Evolutionary conservation across 768 basidiomycete genomes (phyloP).

Genomic region (Infundibulicybe gibba): DNA sequence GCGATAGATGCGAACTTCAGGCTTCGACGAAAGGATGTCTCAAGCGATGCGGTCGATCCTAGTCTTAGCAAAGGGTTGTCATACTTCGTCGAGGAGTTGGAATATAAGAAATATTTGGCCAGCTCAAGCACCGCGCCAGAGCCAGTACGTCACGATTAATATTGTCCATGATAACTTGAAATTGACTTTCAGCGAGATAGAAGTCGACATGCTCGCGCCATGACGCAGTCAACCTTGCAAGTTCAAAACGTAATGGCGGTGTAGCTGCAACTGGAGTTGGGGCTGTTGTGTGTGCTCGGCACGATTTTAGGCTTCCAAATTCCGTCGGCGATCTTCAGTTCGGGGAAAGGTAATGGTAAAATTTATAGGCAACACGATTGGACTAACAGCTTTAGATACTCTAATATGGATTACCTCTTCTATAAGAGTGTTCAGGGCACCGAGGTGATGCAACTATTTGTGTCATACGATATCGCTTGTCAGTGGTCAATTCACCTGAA

Average conservation of each 20-base stretch:
- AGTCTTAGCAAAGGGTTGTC: too few relatives aligned
- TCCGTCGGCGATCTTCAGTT: slow-evolving; percentile 24
- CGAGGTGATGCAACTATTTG: neutral
- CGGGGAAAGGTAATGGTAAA: slow-evolving; percentile 23
- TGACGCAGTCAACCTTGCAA: slow-evolving; percentile 20
- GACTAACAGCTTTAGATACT: slow-evolving; percentile 14
- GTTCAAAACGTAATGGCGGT: slow-evolving; percentile 13
- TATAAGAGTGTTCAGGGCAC: slow-evolving; percentile 6
- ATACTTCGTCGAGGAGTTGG: too few relatives aligned
- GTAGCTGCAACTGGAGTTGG: slow-evolving; percentile 21
- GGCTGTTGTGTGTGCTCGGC: slow-evolving; percentile 21
- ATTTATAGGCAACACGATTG: neutral
- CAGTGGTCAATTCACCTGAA: slow-evolving; percentile 12
- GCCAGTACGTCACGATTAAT: too few relatives aligned
- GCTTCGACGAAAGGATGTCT: too few relatives aligned
- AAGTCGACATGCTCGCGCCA: slow-evolving; percentile 23
- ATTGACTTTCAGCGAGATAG: slow-evolving; percentile 6
- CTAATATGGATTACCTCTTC: slow-evolving; percentile 21
- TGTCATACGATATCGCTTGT: slow-evolving; percentile 18
- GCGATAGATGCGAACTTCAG: too few relatives aligned
- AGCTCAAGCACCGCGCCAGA: too few relatives aligned
- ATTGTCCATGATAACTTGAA: too few relatives aligned
- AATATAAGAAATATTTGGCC: too few relatives aligned
- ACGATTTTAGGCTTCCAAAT: slow-evolving; percentile 22
- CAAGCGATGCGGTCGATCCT: too few relatives aligned